Evolutionary conservation across 176 grass and related monocot species (phyloP).

Genomic region (Oryza longistaminata): DNA sequence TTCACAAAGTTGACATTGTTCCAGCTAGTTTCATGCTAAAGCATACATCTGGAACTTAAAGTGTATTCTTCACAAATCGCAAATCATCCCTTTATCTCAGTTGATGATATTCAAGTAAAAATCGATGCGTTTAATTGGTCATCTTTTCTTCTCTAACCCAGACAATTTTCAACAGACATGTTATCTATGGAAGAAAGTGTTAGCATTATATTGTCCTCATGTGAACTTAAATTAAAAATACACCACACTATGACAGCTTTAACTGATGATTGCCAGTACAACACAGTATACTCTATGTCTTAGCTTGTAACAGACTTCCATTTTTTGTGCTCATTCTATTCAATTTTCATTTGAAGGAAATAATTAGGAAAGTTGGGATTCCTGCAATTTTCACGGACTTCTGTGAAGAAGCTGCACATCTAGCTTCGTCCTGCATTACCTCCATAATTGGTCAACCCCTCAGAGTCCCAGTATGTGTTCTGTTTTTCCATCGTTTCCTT

Average conservation of each 20-base stretch:
- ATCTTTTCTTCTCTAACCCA: slow-evolving; percentile 7
- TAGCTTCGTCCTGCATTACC: slow-evolving; percentile 77
- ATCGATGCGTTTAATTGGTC: not conserved
- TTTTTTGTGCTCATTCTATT: slow-evolving; percentile 13
- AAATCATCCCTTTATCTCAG: slow-evolving; percentile 4
- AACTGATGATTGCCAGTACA: not conserved
- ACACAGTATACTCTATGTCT: not conserved
- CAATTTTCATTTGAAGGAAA: slow-evolving; percentile 60
- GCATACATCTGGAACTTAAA: not conserved
- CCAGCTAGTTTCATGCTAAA: slow-evolving; percentile 9
- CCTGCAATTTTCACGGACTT: slow-evolving; percentile 89
- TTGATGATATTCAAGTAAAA: slow-evolving; percentile 12
- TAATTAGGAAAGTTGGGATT: slow-evolving; percentile 59
- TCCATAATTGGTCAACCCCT: slow-evolving; percentile 55
- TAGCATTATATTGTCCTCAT: slow-evolving; percentile 10
- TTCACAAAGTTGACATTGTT: not conserved
- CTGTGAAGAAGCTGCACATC: slow-evolving; percentile 96
- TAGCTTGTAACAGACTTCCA: not conserved
- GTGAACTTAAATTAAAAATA: not conserved
- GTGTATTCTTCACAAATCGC: not conserved
- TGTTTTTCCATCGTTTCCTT: slow-evolving; percentile 14
- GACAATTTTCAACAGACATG: not conserved
- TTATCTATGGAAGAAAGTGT: slow-evolving; percentile 15
- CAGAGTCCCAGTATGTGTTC: slow-evolving; percentile 63
- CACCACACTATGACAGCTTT: not conserved